Conservation (phyloP, 2,329 filamentous ascomycete genomes). For the Epichloe hybrida region DNA sequence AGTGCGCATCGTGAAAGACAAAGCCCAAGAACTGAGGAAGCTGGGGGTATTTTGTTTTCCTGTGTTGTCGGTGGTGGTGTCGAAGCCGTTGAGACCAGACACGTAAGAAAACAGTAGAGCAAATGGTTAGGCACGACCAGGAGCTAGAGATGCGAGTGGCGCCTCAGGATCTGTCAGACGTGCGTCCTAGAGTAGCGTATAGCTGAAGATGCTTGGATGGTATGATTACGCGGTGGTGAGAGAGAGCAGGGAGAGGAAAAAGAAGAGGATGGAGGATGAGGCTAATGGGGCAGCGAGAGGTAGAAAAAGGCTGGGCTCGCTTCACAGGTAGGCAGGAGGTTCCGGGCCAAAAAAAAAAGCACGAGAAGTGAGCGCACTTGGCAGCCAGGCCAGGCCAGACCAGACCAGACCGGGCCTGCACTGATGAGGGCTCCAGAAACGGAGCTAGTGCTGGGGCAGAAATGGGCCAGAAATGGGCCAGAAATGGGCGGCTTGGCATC, state of each 20-base stretch:
- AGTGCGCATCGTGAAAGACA: conserved; percentile 24
- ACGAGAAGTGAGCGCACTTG: no score
- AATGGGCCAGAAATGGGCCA: neutral
- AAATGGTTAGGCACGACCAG: neutral
- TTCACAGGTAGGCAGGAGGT: neutral
- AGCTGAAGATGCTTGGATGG: conserved; percentile 7
- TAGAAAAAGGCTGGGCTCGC: conserved; percentile 4
- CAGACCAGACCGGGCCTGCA: neutral
- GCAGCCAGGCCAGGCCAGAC: neutral
- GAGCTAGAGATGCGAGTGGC: conserved; percentile 4
- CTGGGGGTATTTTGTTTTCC: neutral
- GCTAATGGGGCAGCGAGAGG: conserved; percentile 2
- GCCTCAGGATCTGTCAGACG: conserved; percentile 4
- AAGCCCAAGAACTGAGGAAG: neutral
- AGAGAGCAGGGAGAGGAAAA: neutral
- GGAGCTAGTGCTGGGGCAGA: neutral
- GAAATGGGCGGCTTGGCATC: neutral
- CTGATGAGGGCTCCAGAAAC: neutral
- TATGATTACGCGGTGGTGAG: conserved; percentile 5
- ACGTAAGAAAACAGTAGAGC: conserved; percentile 2
- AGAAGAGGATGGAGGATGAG: neutral
- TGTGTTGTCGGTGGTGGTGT: neutral
- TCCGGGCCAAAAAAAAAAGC: no score
- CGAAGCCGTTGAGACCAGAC: neutral
- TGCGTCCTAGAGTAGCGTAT: conserved; percentile 1